Evolutionary conservation across 805 yeast species (phyloP), one percentile per base, ranked within the genome.

Genomic region (Dipodascus albidus): DNA sequence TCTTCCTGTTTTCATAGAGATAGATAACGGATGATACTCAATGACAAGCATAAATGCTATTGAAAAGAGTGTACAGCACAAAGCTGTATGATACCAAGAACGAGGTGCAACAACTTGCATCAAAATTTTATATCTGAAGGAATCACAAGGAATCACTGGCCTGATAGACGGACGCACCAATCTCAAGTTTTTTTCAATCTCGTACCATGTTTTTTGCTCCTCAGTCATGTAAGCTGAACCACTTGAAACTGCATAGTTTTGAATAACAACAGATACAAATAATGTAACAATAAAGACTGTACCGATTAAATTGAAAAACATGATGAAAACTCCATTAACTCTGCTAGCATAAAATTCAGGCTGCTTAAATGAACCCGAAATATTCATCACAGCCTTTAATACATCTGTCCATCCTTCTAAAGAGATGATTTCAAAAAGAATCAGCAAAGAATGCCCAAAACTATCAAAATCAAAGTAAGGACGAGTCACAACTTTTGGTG

Each of bases 331-430:
- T 0, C 88, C 97, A 68, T 87, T 87, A 4, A 38, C 6, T 17
- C 15, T 38, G 15, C 20, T 14, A 3, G 44, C 44, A 66, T 79
- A 80, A 1, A 70, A 60, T 1, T 64, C 57, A 1, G 85, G 79
- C 1, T 82, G 81, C 0, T 83, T 72, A 0, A 88, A 89, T 0
- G 70, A 65, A 1, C 89, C 93, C 0, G 93, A 81, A 52, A 86
- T 82, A 50, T 79, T 76, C 79, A 87, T 83, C 15, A 87, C 75
- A 55, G 85, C 77, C 38, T 73, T 60, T 51, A 91, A 66, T 19
- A 91, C 72, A 65, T 91, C 97, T 0, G 78, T 80, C 98, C 99
- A 91, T 4, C 98, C 99, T 70, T 91, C 98, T 55, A 90, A 72
- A 0, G 97, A 89, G 3, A 88, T 75, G 50, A 89, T 85, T 64